Base-by-base conservation (phyloP, 345 rosid genomes). In the Limnanthes douglasii region DNA sequence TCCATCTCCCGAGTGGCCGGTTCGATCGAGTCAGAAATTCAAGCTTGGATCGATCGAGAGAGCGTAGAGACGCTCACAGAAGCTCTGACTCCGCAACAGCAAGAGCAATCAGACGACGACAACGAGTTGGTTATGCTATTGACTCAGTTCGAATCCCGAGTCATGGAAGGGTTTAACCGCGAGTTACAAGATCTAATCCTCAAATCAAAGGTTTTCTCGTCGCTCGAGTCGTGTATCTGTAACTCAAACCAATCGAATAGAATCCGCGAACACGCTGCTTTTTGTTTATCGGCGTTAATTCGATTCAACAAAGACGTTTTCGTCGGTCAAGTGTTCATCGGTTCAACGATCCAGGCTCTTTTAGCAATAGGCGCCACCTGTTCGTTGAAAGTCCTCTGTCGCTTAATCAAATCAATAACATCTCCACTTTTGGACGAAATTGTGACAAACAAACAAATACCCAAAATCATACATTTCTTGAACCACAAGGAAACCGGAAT, bases 1-100 rank as follows among this genome's bases (percentile, higher is more conserved):
- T 69, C 73, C 21, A 66, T 78, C 18, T 63, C 92, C 59, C 72
- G 68, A 25, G 75, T 78, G 9, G 80, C 84, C 4, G 73, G 65
- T 11, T 71, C 75, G 8, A 69, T 74, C 41, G 80, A 50, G 69
- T 41, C 45, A 0, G 80, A 78, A 53, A 68, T 78, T 35, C 92
- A 78, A 34, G 71, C 75, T 2, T 78, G 80, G 92, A 78, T 78
- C 31, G 85, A 78, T 35, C 66, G 92, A 3, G 92, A 69, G 43
- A 66, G 60, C 18, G 15, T 74, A 18, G 80, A 71, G 36, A 66
- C 37, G 21, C 48, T 78, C 14, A 35, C 49, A 1, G 19, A 44
- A 8, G 47, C 34, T 3, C 51, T 78, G 42, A 2, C 3, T 2
- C n/a, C 8, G 8, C 30, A 6, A 6, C 2, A 2, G 30, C n/a